Base-by-base conservation (phyloP, 1,284 basidiomycete species). In the Filobasidium uniguttulatum region DNA sequence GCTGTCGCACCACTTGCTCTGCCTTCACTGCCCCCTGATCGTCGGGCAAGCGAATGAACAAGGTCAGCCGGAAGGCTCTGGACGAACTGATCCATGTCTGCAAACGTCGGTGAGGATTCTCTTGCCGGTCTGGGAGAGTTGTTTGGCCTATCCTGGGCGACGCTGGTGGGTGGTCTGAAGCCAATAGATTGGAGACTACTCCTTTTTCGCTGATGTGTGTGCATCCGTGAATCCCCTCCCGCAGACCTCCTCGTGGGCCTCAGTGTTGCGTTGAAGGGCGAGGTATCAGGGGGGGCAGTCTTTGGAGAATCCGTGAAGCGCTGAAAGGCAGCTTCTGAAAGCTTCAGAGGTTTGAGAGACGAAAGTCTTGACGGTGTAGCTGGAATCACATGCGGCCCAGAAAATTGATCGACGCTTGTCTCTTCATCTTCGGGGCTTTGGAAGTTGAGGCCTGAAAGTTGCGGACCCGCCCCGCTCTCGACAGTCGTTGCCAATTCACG, bases 121-220 rank as follows among this genome's bases (percentile, higher is more conserved):
- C 23, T 3, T 3, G 22, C 26, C 9, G 7, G 7, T 15, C 26
- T 23, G n/a, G 40, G 40, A 14, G 40, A 43, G 6, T 43, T 26
- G 15, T 14, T 14, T 4, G 40, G 40, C 15, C 40, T 26, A 12
- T 23, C 40, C 10, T 38, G 36, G n/a, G 40, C 22, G 3, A 43
- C 40, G 15, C 40, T 43, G 25, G 40, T 28, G 7, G 40, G 40
- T 2, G 25, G 23, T 5, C 40, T 12, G 29, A 43, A 43, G 5
- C 40, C 40, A 20, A 43, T 26, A 29, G 40, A 43, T 19, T 52
- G 50, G 12, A 52, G 29, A 30, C 50, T 52, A 33, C 50, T 52
- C 5, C 50, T 44, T 22, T 52, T 48, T 2, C 50, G 50, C 29
- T 43, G 40, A 30, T 47, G 50, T 23, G 46, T 28, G 9, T 31